Percentiles rank a stretch among this genome's conserved stretches.
These are phyloP conservation scores for Agrocybe pediades DNA, from an alignment of 768 basidiomycete genomes.

Conservation along the genomic window DNA sequence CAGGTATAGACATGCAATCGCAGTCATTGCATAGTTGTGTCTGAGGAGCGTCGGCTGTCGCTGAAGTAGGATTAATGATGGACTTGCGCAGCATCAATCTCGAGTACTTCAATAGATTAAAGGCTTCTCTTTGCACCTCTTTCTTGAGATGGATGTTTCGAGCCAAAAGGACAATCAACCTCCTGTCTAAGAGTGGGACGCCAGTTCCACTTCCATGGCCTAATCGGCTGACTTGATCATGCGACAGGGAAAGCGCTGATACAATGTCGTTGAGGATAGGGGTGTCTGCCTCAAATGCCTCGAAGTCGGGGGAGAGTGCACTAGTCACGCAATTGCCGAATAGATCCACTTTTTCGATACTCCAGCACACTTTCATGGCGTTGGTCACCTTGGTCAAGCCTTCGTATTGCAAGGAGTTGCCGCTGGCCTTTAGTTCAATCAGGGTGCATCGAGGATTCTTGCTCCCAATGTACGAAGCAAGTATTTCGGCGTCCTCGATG, in stretches of 20 bases:
- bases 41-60: neutral
- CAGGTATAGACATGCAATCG: slow-evolving; percentile 4
- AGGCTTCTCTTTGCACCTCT: slow-evolving; percentile 9
- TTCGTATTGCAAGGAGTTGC: slow-evolving; percentile 16
- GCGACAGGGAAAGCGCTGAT: neutral
- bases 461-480: slow-evolving; percentile 11
- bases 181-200: neutral
- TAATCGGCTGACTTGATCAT: neutral
- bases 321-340: slow-evolving; percentile 10
- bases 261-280: neutral
- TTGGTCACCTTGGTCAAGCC: slow-evolving; percentile 12
- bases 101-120: slow-evolving; percentile 16
- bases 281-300: neutral
- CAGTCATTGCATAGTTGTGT: neutral
- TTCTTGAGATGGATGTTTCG: slow-evolving; percentile 15
- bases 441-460: slow-evolving; percentile 11
- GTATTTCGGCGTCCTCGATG: slow-evolving; percentile 3
- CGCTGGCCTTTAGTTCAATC: slow-evolving; percentile 14
- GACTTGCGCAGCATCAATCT: slow-evolving; percentile 13
- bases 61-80: neutral
- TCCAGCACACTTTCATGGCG: slow-evolving; percentile 15
- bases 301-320: neutral
- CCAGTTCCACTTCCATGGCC: slow-evolving; percentile 10
- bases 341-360: slow-evolving; percentile 18
- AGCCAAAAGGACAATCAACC: slow-evolving; percentile 10